Percentiles rank a stretch among this genome's conserved stretches.
phyloP scores from a whole-genome alignment of 2,329 filamentous ascomycete species.

The Aureobasidium namibiae region DNA sequence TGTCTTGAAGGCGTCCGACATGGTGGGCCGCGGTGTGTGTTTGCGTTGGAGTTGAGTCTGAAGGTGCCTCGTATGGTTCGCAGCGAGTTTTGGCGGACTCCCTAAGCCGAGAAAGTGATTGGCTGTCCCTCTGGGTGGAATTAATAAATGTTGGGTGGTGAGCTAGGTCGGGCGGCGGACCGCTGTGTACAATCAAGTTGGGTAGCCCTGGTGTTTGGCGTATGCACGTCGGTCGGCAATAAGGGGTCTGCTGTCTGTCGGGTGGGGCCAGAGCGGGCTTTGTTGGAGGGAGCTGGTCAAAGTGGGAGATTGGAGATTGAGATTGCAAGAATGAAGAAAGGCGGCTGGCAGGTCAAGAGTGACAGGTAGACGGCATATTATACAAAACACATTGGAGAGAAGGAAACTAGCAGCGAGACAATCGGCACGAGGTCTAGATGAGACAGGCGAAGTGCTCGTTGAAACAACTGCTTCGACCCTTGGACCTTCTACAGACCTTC shows the following conservation, averaged over 20 bases:
- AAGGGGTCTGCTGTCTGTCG: neutral
- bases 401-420: neutral
- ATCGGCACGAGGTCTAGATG: neutral
- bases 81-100: neutral
- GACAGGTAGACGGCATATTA: neutral
- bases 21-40: slow-evolving; percentile 15
- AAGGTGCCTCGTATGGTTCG: neutral
- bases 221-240: slow-evolving; percentile 7
- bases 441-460: neutral
- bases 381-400: neutral
- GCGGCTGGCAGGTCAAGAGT: neutral
- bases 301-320: too few relatives aligned
- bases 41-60: neutral
- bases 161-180: neutral
- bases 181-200: neutral
- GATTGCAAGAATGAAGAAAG: neutral
- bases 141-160: slow-evolving; percentile 3
- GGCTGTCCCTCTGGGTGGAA: neutral
- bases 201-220: neutral
- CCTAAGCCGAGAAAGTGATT: neutral
- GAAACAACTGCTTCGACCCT: neutral
- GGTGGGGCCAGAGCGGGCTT: neutral
- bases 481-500: slow-evolving; percentile 2
- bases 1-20: slow-evolving; percentile 55
- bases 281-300: neutral